Evolutionary conservation across 306 rosid genomes (phyloP).

Genomic region (Ormosia emarginata): DNA sequence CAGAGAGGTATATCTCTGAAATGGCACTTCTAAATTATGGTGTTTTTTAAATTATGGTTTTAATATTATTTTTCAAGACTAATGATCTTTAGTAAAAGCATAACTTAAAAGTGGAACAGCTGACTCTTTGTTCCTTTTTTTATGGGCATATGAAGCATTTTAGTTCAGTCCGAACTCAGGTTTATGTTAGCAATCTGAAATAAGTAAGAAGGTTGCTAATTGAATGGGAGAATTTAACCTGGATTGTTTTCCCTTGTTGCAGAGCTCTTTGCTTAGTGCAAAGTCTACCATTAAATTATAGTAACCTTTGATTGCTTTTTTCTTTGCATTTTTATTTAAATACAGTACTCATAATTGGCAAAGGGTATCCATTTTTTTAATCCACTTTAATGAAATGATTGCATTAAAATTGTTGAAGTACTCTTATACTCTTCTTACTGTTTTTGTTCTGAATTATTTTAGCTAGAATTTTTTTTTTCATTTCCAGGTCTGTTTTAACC

Average conservation of each 20-base stretch:
- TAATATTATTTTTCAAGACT: not conserved
- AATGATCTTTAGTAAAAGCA: not conserved
- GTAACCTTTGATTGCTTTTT: not conserved
- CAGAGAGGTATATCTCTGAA: constrained; percentile 69
- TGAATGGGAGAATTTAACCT: not conserved
- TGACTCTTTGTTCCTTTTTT: not conserved
- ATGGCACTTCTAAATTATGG: not conserved
- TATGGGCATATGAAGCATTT: not conserved
- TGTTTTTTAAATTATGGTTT: not conserved
- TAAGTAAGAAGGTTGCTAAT: not conserved
- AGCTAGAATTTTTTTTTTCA: not conserved
- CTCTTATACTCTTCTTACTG: too few relatives aligned
- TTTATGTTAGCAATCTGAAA: not conserved
- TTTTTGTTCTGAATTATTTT: not conserved
- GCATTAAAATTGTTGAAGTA: not conserved
- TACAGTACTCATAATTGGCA: not conserved
- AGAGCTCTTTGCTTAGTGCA: not conserved
- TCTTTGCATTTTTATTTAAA: not conserved
- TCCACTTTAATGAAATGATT: not conserved
- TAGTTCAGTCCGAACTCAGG: not conserved
- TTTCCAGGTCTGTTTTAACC: not conserved
- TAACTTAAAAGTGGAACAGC: not conserved
- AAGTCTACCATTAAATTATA: not conserved
- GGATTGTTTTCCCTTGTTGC: not conserved
- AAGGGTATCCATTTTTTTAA: not conserved